Evolutionary conservation across 768 basidiomycete genomes (phyloP), one percentile per base, ranked within the genome.

Genomic region (Phanerochaete carnosa): DNA sequence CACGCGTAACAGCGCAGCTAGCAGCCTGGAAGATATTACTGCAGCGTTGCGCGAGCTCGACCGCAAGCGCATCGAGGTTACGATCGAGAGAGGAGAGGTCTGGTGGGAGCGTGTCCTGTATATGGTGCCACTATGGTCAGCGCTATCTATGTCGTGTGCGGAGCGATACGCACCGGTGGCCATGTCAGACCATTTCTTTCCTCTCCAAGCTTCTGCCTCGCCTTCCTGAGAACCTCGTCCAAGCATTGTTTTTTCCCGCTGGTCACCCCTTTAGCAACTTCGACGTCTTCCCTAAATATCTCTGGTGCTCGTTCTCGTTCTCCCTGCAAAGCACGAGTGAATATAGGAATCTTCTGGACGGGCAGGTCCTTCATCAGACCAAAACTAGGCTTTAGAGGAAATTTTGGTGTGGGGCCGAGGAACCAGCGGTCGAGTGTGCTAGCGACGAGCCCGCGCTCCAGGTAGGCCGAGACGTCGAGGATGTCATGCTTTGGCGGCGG

Each of bases 381-480:
- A 83, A 72, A 56, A 82, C 83, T 43, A 86, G 66, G 66, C 85
- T 82, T 62, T 70, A 79, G 74, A 16, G 75, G 74, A 69, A 87
- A 85, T 7, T 49, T 70, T 70, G 86, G 84, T 29, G 79, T 70
- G 54, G 84, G 82, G 22, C 89, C 90, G 70, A 79, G 79, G 72
- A 94, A 94, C 89, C 91, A 94, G 64, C 79, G 80, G 76, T 93
- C 91, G 73, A 94, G 83, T 53, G 79, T 74, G 71, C 88, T 92
- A 56, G 77, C 76, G 55, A 81, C 77, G 46, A 94, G 80, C 51
- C 91, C 89, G 45, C 83, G 83, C 66, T 83, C 84, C 67, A 94
- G 78, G 71, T 94, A 94, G 64, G 85, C 83, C 70, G 90, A 90
- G 55, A 90, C 91, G 77, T 92, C 89, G 55, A 92, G 77, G 62